phyloP scores from a whole-genome alignment of 2,329 filamentous ascomycete genomes.

The Paracoccidioides brasiliensis region DNA sequence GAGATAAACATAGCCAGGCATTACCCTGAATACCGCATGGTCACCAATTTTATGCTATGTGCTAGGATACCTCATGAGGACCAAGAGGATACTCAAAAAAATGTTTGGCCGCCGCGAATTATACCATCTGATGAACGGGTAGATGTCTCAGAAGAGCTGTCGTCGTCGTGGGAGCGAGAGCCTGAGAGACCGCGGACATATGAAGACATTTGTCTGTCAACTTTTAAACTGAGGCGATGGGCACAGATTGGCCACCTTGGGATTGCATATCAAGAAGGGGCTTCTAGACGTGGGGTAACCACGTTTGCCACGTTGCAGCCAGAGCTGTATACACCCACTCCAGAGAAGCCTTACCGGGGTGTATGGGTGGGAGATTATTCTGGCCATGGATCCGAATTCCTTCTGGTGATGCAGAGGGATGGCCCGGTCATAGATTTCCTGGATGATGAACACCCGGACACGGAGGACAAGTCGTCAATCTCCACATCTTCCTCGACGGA shows the following conservation, averaged over 20 bases:
- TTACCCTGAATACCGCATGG: conserved; percentile 40
- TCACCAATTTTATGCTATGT: conserved; percentile 56
- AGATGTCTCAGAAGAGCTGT: conserved; percentile 32
- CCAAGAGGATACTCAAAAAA: conserved; percentile 15
- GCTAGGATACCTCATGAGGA: conserved; percentile 28
- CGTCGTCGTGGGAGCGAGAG: conserved; percentile 26
- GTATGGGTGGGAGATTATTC: conserved; percentile 91
- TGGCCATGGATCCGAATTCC: conserved; percentile 76
- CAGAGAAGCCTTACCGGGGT: conserved; percentile 68
- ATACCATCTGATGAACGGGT: conserved; percentile 53
- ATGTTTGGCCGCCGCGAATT: conserved; percentile 61
- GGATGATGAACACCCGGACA: background rate
- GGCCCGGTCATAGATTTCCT: background rate
- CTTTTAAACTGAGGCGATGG: conserved; percentile 67
- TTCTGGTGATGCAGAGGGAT: conserved; percentile 66
- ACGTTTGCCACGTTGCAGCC: conserved; percentile 64
- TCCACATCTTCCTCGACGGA: background rate
- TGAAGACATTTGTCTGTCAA: conserved; percentile 51
- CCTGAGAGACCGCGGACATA: conserved; percentile 40
- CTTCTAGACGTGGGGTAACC: conserved; percentile 39
- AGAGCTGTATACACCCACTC: conserved; percentile 64
- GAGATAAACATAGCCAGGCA: conserved; percentile 45
- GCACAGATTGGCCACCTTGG: conserved; percentile 44
- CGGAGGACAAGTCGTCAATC: background rate
- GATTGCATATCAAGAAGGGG: conserved; percentile 23